phyloP scores from a whole-genome alignment of 805 yeast species.

The Wickerhamomyces chambardii region DNA sequence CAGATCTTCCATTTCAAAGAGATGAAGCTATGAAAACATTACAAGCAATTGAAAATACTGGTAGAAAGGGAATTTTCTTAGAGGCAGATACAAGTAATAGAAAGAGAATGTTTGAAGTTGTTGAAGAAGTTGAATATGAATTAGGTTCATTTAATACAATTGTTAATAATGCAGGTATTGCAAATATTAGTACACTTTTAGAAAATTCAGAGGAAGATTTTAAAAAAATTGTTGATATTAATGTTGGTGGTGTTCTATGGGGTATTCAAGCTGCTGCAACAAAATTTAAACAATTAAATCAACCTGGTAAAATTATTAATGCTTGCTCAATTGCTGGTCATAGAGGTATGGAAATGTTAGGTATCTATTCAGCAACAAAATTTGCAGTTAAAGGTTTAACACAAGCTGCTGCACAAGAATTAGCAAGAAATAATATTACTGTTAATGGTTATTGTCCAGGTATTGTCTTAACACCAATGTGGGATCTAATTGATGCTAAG shows the following conservation, averaged over 20 bases:
- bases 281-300: constrained; percentile 17
- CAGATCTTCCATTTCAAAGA: constrained; percentile 18
- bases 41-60: constrained; percentile 12
- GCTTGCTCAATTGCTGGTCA: constrained; percentile 27
- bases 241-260: constrained; percentile 23
- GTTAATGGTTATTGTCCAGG: constrained; percentile 33
- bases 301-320: constrained; percentile 28
- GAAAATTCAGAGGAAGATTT: constrained; percentile 20
- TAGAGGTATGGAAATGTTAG: constrained; percentile 21
- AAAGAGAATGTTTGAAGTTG: constrained; percentile 16
- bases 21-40: constrained; percentile 14
- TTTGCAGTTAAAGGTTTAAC: constrained; percentile 29
- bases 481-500: constrained; percentile 21
- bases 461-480: constrained; percentile 28
- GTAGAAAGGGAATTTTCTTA: constrained; percentile 15
- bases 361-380: constrained; percentile 25
- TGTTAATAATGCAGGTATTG: constrained; percentile 29
- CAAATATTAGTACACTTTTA: constrained; percentile 16
- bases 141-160: constrained; percentile 27
- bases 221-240: constrained; percentile 15
- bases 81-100: constrained; percentile 18
- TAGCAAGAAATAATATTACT: constrained; percentile 24
- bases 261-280: constrained; percentile 25
- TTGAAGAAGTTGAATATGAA: constrained; percentile 17
- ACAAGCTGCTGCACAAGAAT: constrained; percentile 28